Conservation (phyloP, 1,139 yeast genomes). For the Suhomyces bokatorum region DNA sequence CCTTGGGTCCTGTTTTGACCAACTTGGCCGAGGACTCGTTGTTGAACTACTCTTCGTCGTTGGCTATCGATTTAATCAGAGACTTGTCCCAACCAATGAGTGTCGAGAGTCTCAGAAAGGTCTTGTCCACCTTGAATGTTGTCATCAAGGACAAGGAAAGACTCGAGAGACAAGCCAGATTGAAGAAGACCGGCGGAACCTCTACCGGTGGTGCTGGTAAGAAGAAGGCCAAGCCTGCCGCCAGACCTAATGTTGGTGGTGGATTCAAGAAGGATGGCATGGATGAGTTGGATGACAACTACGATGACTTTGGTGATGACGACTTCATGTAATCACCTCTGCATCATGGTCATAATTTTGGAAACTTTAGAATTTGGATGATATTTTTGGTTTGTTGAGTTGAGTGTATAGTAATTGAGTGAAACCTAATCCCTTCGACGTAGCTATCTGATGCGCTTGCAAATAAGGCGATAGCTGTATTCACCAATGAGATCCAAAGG, state of each 20-base stretch:
- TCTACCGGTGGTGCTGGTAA: slow-evolving; percentile 94
- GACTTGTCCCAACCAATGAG: slow-evolving; percentile 80
- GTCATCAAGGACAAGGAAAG: slow-evolving; percentile 82
- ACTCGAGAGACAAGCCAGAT: slow-evolving; percentile 82
- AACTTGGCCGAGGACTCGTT: slow-evolving; percentile 62
- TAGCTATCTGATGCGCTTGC: not conserved
- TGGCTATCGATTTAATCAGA: slow-evolving; percentile 84
- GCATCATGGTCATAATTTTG: not conserved
- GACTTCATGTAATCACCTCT: slow-evolving; percentile 78
- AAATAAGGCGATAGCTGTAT: not conserved
- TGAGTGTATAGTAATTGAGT: slow-evolving; percentile 1
- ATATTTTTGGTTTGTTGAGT: not conserved
- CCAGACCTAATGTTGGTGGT: slow-evolving; percentile 73
- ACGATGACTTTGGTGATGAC: slow-evolving; percentile 65
- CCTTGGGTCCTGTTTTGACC: slow-evolving; percentile 66
- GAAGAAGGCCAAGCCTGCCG: slow-evolving; percentile 81
- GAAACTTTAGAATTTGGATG: not conserved
- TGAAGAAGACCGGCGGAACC: slow-evolving; percentile 79
- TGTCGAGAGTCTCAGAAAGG: slow-evolving; percentile 82
- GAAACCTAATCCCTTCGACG: not conserved
- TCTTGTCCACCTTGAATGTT: slow-evolving; percentile 80
- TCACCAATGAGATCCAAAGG: not conserved
- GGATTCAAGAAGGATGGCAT: slow-evolving; percentile 75
- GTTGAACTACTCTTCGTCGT: slow-evolving; percentile 67
- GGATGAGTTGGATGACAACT: slow-evolving; percentile 52